phyloP scores from a whole-genome alignment of 768 basidiomycete genomes.

The Asterophora parasitica region DNA sequence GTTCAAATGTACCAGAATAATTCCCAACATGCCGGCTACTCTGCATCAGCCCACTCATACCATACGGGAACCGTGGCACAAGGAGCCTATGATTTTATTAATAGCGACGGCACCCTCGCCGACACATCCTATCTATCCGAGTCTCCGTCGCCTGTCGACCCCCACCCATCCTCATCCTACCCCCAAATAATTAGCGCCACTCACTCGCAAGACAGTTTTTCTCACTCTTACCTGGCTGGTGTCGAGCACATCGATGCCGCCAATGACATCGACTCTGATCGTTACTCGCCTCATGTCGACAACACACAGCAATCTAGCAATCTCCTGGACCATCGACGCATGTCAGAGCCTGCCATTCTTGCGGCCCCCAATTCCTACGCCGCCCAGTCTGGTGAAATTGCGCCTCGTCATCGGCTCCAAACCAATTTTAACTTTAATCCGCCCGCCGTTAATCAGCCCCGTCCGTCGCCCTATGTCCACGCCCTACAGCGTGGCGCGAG shows the following conservation, averaged over 20 bases:
- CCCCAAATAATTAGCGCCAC: constrained; percentile 38
- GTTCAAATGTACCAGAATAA: constrained; percentile 28
- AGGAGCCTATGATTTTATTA: constrained; percentile 24
- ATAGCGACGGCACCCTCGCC: constrained; percentile 20
- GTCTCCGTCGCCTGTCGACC: constrained; percentile 42
- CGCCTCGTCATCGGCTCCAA: constrained; percentile 35
- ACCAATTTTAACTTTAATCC: constrained; percentile 35
- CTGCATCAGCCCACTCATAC: constrained; percentile 22
- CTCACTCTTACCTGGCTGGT: constrained; percentile 35
- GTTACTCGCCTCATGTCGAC: constrained; percentile 31
- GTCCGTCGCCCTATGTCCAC: constrained; percentile 34
- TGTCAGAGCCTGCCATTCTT: constrained; percentile 61
- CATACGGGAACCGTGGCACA: constrained; percentile 6
- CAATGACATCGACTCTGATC: constrained; percentile 32
- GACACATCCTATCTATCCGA: constrained; percentile 28
- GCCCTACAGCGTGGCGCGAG: constrained; percentile 44
- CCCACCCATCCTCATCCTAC: constrained; percentile 27
- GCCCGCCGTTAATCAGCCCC: constrained; percentile 25
- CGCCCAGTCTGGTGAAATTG: constrained; percentile 25
- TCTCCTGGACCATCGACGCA: constrained; percentile 56
- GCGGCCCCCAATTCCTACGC: constrained; percentile 35
- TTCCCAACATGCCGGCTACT: constrained; percentile 16
- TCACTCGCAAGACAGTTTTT: constrained; percentile 38
- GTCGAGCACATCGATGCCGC: constrained; percentile 34
- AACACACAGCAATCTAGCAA: constrained; percentile 32